A percentile compares a stretch with the other conserved stretches of the same genome.
phyloP scores from a whole-genome alignment of 2,329 filamentous ascomycete species.

The Blastomyces parvus region DNA sequence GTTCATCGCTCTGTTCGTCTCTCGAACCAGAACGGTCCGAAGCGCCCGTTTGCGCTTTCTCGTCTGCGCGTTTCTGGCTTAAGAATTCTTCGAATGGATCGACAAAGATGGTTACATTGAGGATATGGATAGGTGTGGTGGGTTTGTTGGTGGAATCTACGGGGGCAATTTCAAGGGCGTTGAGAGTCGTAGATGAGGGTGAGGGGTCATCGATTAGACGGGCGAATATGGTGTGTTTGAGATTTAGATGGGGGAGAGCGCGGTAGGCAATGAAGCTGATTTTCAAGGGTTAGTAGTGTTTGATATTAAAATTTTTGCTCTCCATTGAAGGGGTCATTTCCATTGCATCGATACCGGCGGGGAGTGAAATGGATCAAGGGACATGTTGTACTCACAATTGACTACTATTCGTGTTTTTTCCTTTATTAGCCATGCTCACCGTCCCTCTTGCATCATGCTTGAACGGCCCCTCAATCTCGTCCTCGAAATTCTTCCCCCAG shows the following conservation, averaged over 20 bases:
- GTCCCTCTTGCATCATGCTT: conserved; percentile 75
- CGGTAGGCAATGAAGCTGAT: conserved; percentile 76
- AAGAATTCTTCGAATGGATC: conserved; percentile 94
- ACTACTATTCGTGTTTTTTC: conserved; percentile 91
- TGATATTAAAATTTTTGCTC: not conserved
- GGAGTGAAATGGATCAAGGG: not conserved
- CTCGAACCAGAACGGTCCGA: conserved; percentile 8
- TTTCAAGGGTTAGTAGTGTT: not conserved
- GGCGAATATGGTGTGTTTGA: conserved; percentile 96
- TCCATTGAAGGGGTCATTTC: no score
- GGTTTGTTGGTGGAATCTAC: conserved; percentile 67
- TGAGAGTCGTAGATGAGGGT: conserved; percentile 44
- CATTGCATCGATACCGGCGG: not conserved
- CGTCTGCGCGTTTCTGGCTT: conserved; percentile 58
- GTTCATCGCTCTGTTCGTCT: conserved; percentile 62
- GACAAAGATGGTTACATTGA: conserved; percentile 74
- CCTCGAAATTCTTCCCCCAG: conserved; percentile 89
- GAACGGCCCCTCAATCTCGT: conserved; percentile 83
- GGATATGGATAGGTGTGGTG: conserved; percentile 66
- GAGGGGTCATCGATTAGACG: conserved; percentile 61
- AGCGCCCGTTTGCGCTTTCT: conserved; percentile 40
- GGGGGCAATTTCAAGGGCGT: conserved; percentile 65
- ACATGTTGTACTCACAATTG: conserved; percentile 54
- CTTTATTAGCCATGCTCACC: conserved; percentile 95
- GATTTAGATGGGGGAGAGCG: conserved; percentile 72